Evolutionary conservation across 257 asterid genomes (phyloP).

Genomic region (Penstemon newberryi): DNA sequence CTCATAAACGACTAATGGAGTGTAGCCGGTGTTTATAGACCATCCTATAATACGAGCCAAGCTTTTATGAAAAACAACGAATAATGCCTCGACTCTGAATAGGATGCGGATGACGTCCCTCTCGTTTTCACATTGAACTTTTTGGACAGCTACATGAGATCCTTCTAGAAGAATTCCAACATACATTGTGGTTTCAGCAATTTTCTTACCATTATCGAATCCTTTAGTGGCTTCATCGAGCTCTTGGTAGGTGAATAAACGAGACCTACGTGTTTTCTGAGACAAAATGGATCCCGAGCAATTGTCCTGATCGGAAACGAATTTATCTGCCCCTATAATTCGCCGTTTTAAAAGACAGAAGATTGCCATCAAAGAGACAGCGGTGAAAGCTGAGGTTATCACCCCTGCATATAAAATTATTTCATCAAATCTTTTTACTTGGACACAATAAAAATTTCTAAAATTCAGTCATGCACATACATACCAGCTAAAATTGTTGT

Average conservation of each 20-base stretch:
- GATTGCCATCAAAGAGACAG: constrained; percentile 46
- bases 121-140: constrained; percentile 40
- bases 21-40: constrained; percentile 46
- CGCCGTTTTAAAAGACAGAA: constrained; percentile 45
- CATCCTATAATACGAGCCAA: constrained; percentile 60
- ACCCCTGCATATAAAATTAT: constrained; percentile 45
- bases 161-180: constrained; percentile 48
- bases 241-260: constrained; percentile 53
- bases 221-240: constrained; percentile 70
- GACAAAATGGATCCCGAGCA: constrained; percentile 34
- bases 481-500: constrained; percentile 53
- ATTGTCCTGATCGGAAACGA: constrained; percentile 33
- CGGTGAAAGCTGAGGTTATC: constrained; percentile 44
- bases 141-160: constrained; percentile 50
- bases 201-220: constrained; percentile 45
- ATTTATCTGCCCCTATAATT: constrained; percentile 35
- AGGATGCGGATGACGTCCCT: constrained; percentile 38
- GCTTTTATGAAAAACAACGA: constrained; percentile 51
- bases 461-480: constrained; percentile 5
- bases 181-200: constrained; percentile 42
- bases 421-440: not conserved
- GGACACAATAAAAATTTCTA: not conserved
- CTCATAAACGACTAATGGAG: constrained; percentile 50
- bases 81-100: constrained; percentile 46
- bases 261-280: constrained; percentile 35